Percentiles rank a stretch among this genome's conserved stretches.
Conservation (phyloP, 2,329 filamentous ascomycete species). For the Fusarium scirpi region DNA sequence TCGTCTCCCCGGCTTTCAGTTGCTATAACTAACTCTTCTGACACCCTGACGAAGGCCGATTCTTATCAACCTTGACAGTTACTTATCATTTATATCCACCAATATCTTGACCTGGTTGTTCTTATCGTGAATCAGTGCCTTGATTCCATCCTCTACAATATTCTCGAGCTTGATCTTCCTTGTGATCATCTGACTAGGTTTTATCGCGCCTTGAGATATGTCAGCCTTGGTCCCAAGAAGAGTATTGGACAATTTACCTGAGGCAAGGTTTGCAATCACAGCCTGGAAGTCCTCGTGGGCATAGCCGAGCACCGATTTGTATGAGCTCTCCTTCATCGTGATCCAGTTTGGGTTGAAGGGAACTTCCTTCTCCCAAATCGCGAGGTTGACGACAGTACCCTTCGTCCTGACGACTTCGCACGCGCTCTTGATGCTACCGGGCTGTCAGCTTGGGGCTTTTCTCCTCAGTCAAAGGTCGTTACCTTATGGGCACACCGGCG, state of each 20-base stretch:
- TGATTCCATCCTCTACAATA: slow-evolving; percentile 68
- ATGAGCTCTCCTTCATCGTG: slow-evolving; percentile 44
- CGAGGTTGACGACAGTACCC: slow-evolving; percentile 73
- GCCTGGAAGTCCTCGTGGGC: slow-evolving; percentile 62
- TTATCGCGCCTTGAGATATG: slow-evolving; percentile 56
- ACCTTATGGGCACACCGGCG: slow-evolving; percentile 61
- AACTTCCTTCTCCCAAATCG: slow-evolving; percentile 67
- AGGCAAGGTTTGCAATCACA: slow-evolving; percentile 61
- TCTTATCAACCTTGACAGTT: too few species aligned
- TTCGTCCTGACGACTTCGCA: slow-evolving; percentile 63
- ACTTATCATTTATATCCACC: slow-evolving; percentile 57
- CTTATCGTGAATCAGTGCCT: slow-evolving; percentile 68
- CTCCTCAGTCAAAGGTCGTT: too few species aligned
- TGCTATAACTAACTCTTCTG: too few species aligned
- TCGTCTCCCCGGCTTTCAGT: too few species aligned
- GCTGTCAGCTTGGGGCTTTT: not conserved
- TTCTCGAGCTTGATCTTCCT: slow-evolving; percentile 66
- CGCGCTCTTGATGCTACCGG: slow-evolving; percentile 48
- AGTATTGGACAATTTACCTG: slow-evolving; percentile 2
- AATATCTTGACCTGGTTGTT: slow-evolving; percentile 73
- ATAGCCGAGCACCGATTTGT: slow-evolving; percentile 45
- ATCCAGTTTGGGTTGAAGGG: slow-evolving; percentile 48
- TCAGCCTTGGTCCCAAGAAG: slow-evolving; percentile 8
- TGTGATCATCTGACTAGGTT: slow-evolving; percentile 71
- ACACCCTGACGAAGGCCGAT: too few species aligned